Evolutionary conservation across 225 moss, liverwort and hornwort species (phyloP), one percentile per base, ranked within the genome.

Genomic region (Bryoerythrophyllum caledonicum): DNA sequence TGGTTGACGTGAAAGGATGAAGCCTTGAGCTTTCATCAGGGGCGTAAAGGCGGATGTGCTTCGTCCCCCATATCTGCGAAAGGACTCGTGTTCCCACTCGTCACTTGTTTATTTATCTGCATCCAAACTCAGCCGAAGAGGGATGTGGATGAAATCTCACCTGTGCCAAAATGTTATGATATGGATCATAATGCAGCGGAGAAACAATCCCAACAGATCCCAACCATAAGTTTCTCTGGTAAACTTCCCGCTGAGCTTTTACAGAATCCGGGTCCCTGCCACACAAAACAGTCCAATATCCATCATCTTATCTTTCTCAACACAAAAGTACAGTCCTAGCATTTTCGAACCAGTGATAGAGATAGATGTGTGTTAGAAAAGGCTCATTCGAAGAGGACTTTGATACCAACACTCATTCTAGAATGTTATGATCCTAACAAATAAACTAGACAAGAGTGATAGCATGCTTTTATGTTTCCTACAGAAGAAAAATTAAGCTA

Each of bases 131-230:
- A n/a, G 9, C 52, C 7, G 41, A 27, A 52, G 41, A 6, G 11
- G 7, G 51, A 70, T 21, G 21, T 4, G 21, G 34, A 63, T 9
- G 28, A 71, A 56, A 70, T 8, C 12, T 63, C 51, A 87, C 87
- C 84, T 87, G 87, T 51, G 87, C 76, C 76, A 87, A 71, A 69
- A 87, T 77, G 70, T 87, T 87, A 70, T 87, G 87, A 56, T 87
- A 87, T 34, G 84, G 87, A 73, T 87, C 87, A 79, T 76, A 87
- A 74, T 87, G 87, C 55, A 87, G 79, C 12, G 87, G 87, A 58
- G 87, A 84, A 56, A 84, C 21, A 32, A 84, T 87, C 51, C 81
- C 87, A 0, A 74, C 81, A 76, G 87, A 84, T 74, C 87, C 87
- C 76, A 87, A 65, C 87, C 87, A 87, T 49, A 87, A 56, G 58